Percentiles rank a stretch among this genome's conserved stretches.
phyloP scores from a whole-genome alignment of 139 green algal species.

The Pleodorina starrii region DNA sequence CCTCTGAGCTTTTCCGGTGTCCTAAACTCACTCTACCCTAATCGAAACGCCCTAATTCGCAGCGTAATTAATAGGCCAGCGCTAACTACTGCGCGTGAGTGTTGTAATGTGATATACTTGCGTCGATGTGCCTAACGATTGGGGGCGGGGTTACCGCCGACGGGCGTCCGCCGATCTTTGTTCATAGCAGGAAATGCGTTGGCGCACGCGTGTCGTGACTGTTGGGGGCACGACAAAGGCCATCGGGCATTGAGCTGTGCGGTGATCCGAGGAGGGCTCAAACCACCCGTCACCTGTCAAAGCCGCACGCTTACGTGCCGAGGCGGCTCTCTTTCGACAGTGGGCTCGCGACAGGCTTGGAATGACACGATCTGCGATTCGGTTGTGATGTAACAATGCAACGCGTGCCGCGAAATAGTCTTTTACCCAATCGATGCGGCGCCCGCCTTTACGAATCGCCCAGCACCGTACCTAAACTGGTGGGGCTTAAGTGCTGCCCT shows the following conservation, averaged over 20 bases:
- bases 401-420: not conserved
- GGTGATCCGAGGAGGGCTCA: not conserved
- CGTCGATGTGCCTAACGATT: no score
- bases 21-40: no score
- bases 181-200: not conserved
- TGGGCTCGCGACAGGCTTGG: not conserved
- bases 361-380: not conserved
- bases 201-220: not conserved
- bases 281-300: slow-evolving; percentile 36
- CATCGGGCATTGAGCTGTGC: slow-evolving; percentile 8
- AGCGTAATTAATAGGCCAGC: no score
- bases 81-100: no score
- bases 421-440: not conserved
- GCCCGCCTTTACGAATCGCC: no score
- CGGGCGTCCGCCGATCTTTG: not conserved
- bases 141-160: not conserved
- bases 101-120: no score
- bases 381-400: not conserved
- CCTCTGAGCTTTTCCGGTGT: no score
- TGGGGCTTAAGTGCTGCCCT: no score
- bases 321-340: not conserved
- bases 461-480: no score
- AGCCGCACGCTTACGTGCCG: not conserved
- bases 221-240: not conserved
- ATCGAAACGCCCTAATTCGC: no score